A percentile compares a stretch with the other conserved stretches of the same genome.
These are phyloP conservation scores for Chaetomiaceae sp. DNA, from an alignment of 2,329 filamentous ascomycete genomes.

Conservation along the genomic window DNA sequence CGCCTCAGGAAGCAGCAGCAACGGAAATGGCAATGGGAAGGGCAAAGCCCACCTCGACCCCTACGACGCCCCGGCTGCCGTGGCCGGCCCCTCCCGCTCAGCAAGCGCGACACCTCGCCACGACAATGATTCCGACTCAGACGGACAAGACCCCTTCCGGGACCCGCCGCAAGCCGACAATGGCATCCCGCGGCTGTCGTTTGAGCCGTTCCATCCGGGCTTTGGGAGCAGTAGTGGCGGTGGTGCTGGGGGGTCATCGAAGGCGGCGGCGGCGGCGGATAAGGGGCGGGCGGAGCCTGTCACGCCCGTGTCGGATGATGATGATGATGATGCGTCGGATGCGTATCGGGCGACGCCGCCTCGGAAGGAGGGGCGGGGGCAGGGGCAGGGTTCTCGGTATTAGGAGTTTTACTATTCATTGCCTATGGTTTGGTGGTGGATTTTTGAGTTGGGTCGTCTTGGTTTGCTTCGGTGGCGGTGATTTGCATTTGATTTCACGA, in stretches of 20 bases:
- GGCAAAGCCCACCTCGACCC: slow-evolving; percentile 10
- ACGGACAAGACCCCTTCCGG: slow-evolving; percentile 33
- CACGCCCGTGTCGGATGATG: slow-evolving; percentile 19
- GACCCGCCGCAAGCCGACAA: slow-evolving; percentile 28
- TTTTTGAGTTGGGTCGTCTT: neutral
- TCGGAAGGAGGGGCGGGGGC: no score
- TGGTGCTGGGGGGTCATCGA: neutral
- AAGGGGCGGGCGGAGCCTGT: slow-evolving; percentile 8
- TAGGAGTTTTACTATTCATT: neutral
- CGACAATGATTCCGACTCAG: slow-evolving; percentile 25
- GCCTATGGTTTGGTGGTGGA: neutral
- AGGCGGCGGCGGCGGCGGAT: neutral
- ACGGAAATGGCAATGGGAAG: slow-evolving; percentile 32
- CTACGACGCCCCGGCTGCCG: slow-evolving; percentile 3
- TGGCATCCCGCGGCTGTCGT: slow-evolving; percentile 14
- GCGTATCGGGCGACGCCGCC: slow-evolving; percentile 11
- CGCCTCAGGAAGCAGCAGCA: neutral
- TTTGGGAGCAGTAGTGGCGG: slow-evolving; percentile 9
- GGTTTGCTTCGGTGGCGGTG: no score
- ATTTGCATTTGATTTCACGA: no score
- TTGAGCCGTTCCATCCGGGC: slow-evolving; percentile 23
- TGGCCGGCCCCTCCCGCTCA: slow-evolving; percentile 20
- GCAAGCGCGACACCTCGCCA: slow-evolving; percentile 14
- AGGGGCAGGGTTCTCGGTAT: slow-evolving; percentile 17
- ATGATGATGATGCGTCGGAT: neutral